These are phyloP conservation scores for Marasmius oreades DNA, from an alignment of 1,284 basidiomycete genomes.

Conservation along the genomic window DNA sequence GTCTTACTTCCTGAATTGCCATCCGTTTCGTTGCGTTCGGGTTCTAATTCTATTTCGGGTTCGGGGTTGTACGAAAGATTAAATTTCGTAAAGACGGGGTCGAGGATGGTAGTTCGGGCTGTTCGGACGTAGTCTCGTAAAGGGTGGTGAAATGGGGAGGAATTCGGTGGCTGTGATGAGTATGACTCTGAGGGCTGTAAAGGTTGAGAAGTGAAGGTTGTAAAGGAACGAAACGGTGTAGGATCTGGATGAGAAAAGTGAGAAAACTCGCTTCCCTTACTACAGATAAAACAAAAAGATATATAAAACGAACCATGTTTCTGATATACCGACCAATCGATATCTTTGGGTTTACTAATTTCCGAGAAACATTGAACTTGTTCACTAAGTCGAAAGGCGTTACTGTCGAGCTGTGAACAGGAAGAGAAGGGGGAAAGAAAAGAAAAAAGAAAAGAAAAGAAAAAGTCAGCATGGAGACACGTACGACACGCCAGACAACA, in stretches of 20 bases:
- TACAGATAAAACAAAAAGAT: too few relatives aligned
- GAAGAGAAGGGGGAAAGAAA: slow-evolving; percentile 2
- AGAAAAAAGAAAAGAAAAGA: neutral
- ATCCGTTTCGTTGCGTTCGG: slow-evolving; percentile 23
- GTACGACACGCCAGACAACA: neutral
- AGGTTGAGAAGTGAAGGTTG: too few relatives aligned
- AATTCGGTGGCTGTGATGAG: slow-evolving; percentile 36
- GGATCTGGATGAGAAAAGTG: too few relatives aligned
- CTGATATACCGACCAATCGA: slow-evolving; percentile 52
- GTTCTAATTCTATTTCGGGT: slow-evolving; percentile 23
- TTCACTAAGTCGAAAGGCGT: slow-evolving; percentile 40
- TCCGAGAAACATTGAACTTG: slow-evolving; percentile 34
- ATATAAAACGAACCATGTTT: slow-evolving; percentile 35
- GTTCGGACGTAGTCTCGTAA: slow-evolving; percentile 60
- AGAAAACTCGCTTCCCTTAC: too few relatives aligned
- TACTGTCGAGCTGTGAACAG: slow-evolving; percentile 32
- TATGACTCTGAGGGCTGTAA: too few relatives aligned
- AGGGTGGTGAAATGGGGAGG: slow-evolving; percentile 33
- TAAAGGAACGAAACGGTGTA: too few relatives aligned
- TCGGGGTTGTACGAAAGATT: slow-evolving; percentile 10
- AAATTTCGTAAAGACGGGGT: slow-evolving; percentile 50
- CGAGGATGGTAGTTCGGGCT: slow-evolving; percentile 49
- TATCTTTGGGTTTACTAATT: slow-evolving; percentile 30
- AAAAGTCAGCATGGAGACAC: neutral
- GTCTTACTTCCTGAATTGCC: neutral